Base-by-base conservation (phyloP, 768 basidiomycete genomes). In the Sporobolomyces phaffii region DNA sequence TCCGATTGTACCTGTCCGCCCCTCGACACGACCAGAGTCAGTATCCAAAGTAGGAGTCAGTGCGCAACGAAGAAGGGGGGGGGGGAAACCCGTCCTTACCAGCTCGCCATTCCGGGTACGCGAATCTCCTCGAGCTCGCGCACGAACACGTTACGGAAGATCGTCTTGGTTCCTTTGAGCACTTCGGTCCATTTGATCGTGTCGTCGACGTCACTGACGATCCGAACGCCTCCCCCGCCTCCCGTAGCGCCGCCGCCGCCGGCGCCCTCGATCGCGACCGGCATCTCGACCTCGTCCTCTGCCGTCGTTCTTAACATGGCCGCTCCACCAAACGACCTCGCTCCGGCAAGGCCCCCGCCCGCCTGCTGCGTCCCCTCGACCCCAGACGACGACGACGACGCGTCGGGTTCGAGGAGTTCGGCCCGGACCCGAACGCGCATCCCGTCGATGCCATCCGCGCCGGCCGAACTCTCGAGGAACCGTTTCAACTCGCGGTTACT, bases 141-240 rank as follows among this genome's bases (percentile, higher is more conserved):
- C 20, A 91, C 91, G 68, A 99, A 98, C 1, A 94, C 91, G 74
- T 92, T 94, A 62, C 86, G 82, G 77, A 97, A 96, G 5, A 90
- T 86, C 1, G 86, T 81, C 45, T 91, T 82, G 1, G 90, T 86
- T 0, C 94, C 94, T 4, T 81, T 80, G 8, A 87, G 74, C n/a
- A 99, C 82, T 50, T 87, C 85, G 0, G 91, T 87, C 70, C 70
- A 72, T 60, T 72, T 72, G 60, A 72, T 65, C 51, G 71, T 72
- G 29, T 72, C 71, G 38, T 72, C 71, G 17, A 72, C 65, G 22
- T 72, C 71, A 14, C 56, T 60, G 24, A 72, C 44, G 17, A 72
- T 52, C 8, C 65, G 28, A 11, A 72, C 61, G 0, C 64, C 65
- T 14, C 65, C 61, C 3, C 64, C 70, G 18, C n/a, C n/a, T n/a